Evolutionary conservation across 305 asterid genomes (phyloP), one percentile per base, ranked within the genome.

Genomic region (Rubia tinctorum): DNA sequence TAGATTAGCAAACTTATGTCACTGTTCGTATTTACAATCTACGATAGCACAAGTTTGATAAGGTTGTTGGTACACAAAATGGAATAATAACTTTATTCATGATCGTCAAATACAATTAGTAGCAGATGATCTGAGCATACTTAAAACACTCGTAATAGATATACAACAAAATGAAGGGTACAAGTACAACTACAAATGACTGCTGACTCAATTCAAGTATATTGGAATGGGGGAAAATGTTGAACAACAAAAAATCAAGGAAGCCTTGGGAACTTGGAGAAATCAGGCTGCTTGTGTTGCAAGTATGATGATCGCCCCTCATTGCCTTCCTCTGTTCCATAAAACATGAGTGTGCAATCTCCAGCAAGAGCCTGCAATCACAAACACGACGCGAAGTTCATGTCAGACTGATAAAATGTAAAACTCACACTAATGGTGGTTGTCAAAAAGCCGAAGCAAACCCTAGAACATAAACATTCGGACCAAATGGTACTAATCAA

Each of bases 291-390:
- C 62, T 92, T 78, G 17, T 82, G 89, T 55, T 88, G 78, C 67
- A 88, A 67, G 73, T 89, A 93, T 14, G 97, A 94, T 10, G 77
- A 83, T 78, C 90, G 91, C 70, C 98, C 98, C 80, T 89, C 98
- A 2, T 78, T 85, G 7, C 96, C 98, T 77, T 93, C 97, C 78
- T 91, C 97, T 0, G 97, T 91, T 73, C 96, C 97, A 45, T 93
- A 93, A 71, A 91, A 93, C 49, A 93, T 53, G 61, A 93, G 92
- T 0, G 98, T 94, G 4, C 97, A 94, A 72, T 94, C 96, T 72
- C 98, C 97, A 55, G 84, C 98, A 27, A 94, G 88, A 34, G 87
- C 97, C 97, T 94, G 75, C n/a, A 7, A 6, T 30, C 42, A 43
- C 23, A 66, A 53, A 18, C 6, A 40, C 25, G 18, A 40, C 6